Percentiles rank a stretch among this genome's conserved stretches.
phyloP scores from a whole-genome alignment of 116 monocot species.

The Trichopus zeylanicus region DNA sequence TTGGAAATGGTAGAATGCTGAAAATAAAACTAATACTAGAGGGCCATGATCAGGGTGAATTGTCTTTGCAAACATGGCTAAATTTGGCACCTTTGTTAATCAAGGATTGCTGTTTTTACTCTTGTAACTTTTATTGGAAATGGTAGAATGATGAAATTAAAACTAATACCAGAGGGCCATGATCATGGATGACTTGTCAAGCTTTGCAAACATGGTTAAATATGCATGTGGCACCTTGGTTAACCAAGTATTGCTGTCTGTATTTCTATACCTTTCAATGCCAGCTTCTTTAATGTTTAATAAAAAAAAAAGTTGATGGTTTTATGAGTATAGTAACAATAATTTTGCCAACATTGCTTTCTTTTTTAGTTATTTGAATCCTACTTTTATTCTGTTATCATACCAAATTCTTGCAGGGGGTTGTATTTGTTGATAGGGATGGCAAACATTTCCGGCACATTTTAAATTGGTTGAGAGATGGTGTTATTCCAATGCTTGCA shows the following conservation, averaged over 20 bases:
- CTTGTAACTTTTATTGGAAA: neutral
- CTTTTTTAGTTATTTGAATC: slow-evolving; percentile 5
- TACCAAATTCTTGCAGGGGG: slow-evolving; percentile 54
- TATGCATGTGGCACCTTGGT: neutral
- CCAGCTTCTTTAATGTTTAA: no score
- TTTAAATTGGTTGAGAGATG: slow-evolving; percentile 95
- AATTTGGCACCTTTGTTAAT: no score
- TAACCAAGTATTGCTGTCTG: no score
- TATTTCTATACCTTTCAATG: no score
- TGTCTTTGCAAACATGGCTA: no score
- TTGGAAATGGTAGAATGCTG: no score
- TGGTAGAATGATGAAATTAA: neutral
- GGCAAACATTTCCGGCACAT: slow-evolving; percentile 86
- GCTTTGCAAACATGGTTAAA: neutral
- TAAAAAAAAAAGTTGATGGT: no score
- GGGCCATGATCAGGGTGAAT: no score
- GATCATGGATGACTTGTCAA: neutral
- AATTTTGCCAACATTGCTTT: no score
- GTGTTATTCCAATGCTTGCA: slow-evolving; percentile 43
- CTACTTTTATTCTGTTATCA: slow-evolving; percentile 23
- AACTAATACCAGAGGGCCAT: neutral
- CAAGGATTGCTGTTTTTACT: no score
- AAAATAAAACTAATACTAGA: no score
- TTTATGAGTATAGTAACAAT: no score
- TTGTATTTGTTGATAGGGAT: slow-evolving; percentile 90